Percentiles rank a stretch among this genome's conserved stretches.
These are phyloP conservation scores for Penicilliopsis zonata DNA, from an alignment of 495 filamentous ascomycete genomes.

Conservation along the genomic window DNA sequence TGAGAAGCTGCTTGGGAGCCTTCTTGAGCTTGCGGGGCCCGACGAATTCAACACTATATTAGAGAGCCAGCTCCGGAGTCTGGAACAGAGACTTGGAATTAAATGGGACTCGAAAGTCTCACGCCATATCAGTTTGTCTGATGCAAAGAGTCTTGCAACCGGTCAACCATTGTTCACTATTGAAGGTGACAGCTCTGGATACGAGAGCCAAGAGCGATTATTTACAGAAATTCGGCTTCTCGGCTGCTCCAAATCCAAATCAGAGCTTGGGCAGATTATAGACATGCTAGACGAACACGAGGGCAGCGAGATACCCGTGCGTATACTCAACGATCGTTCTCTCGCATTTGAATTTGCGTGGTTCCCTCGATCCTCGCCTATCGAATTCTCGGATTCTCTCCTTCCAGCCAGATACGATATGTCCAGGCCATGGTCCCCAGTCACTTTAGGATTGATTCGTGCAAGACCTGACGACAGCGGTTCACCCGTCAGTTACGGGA, in stretches of 20 bases:
- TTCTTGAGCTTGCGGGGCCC: conserved; percentile 12
- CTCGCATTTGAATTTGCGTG: conserved; percentile 15
- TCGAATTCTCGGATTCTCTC: conserved; percentile 13
- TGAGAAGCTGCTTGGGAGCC: conserved; percentile 5
- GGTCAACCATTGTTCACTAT: conserved; percentile 16
- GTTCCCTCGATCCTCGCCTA: conserved; percentile 18
- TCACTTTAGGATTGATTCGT: conserved; percentile 20
- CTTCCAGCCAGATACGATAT: conserved; percentile 5
- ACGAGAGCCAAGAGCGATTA: conserved; percentile 15
- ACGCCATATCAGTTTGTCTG: conserved; percentile 9
- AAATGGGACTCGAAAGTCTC: conserved; percentile 9
- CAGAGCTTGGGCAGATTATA: conserved; percentile 13
- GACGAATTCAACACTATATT: conserved; percentile 14
- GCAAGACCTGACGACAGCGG: conserved; percentile 10
- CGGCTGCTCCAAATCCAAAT: conserved; percentile 20
- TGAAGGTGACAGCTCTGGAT: conserved; percentile 15
- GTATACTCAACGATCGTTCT: conserved; percentile 1
- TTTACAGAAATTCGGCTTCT: conserved; percentile 14
- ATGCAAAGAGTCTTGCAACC: conserved; percentile 7
- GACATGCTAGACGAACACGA: conserved; percentile 23
- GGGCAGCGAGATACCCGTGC: conserved; percentile 11
- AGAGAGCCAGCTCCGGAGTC: conserved; percentile 9
- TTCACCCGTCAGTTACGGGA: conserved; percentile 5
- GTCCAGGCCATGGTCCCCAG: conserved; percentile 6
- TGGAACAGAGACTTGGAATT: conserved; percentile 21